Conservation (phyloP, 495 filamentous ascomycete genomes). For the Penicillium fimorum region DNA sequence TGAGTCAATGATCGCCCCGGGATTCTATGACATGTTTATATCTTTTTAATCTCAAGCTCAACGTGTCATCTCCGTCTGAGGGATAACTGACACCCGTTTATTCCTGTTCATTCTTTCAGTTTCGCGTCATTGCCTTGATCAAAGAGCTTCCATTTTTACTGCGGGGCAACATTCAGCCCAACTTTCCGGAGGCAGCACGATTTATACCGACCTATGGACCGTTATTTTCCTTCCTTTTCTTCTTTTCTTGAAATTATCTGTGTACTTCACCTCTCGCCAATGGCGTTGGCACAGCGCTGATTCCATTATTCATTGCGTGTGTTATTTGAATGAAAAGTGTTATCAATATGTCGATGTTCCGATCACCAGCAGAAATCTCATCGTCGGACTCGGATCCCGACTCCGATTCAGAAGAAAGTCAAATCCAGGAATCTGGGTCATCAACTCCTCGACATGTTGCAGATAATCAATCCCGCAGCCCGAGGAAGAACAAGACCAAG, state of each 20-base stretch:
- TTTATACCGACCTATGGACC: background rate
- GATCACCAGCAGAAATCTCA: slow-evolving; percentile 40
- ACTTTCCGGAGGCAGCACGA: background rate
- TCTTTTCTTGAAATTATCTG: background rate
- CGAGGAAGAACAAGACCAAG: slow-evolving; percentile 12
- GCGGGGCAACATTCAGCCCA: slow-evolving; percentile 7
- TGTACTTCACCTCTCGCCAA: background rate
- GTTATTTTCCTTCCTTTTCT: background rate
- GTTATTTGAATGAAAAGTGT: background rate
- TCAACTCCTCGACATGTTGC: slow-evolving; percentile 6
- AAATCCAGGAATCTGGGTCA: slow-evolving; percentile 13
- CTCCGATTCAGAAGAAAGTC: slow-evolving; percentile 26
- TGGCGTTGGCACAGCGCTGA: slow-evolving; percentile 3
- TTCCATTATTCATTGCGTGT: background rate
- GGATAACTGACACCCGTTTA: background rate
- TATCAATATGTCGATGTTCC: slow-evolving; percentile 47
- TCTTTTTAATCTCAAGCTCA: slow-evolving; percentile 11
- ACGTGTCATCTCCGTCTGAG: slow-evolving; percentile 15
- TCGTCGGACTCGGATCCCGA: slow-evolving; percentile 39
- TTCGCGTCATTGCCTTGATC: slow-evolving; percentile 2
- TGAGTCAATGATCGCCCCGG: slow-evolving; percentile 18
- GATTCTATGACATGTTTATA: slow-evolving; percentile 18
- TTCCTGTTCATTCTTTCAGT: background rate
- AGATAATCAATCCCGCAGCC: slow-evolving; percentile 3
- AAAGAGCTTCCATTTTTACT: slow-evolving; percentile 5